Conservation (phyloP, 2,329 filamentous ascomycete genomes). For the Aspergillus proliferans region DNA sequence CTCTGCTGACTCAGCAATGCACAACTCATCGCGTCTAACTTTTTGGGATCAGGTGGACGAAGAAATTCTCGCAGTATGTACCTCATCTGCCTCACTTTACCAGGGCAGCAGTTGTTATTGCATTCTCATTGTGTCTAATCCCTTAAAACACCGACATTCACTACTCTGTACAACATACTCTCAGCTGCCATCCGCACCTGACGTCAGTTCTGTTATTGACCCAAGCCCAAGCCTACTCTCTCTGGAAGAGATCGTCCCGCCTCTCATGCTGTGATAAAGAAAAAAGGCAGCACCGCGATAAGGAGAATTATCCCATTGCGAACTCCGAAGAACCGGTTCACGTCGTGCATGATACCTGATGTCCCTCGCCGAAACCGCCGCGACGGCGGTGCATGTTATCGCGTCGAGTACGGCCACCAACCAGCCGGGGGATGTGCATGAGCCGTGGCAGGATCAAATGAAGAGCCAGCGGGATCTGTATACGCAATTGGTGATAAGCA, state of each 20-base stretch:
- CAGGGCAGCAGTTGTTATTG: not conserved
- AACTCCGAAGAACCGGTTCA: no score
- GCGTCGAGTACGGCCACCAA: constrained; percentile 16
- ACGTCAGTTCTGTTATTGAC: constrained; percentile 18
- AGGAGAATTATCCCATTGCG: no score
- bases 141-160: not conserved
- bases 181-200: constrained; percentile 8
- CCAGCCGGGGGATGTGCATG: constrained; percentile 12
- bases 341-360: constrained; percentile 9
- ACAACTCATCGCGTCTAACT: constrained; percentile 4
- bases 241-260: not conserved
- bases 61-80: no score
- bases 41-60: no score
- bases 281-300: no score
- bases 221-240: not conserved
- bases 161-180: no score
- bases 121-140: not conserved
- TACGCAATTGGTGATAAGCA: constrained; percentile 41
- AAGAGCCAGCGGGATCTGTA: constrained; percentile 34
- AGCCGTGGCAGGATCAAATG: constrained; percentile 26
- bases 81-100: no score
- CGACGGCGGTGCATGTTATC: constrained; percentile 15
- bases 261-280: no score
- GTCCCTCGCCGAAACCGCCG: constrained; percentile 25
- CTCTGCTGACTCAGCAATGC: constrained; percentile 11